Evolutionary conservation across 495 filamentous ascomycete species (phyloP).

Genomic region (Achaetomiella virescens): DNA sequence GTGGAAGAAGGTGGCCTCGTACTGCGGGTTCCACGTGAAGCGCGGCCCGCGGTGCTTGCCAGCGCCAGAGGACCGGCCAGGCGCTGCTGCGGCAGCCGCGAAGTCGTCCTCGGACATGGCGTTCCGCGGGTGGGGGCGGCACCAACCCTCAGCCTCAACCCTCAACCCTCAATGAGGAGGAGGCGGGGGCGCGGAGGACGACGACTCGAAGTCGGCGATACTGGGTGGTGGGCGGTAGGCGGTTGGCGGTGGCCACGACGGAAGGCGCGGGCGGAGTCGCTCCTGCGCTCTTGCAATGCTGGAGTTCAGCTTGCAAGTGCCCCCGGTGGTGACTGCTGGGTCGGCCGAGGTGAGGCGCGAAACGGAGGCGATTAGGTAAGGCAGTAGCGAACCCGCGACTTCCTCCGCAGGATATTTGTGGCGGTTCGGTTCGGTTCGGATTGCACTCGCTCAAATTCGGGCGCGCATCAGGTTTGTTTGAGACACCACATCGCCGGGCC

Average conservation of each 20-base stretch:
- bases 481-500: not conserved
- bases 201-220: not conserved
- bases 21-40: constrained; percentile 46
- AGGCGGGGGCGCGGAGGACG: not conserved
- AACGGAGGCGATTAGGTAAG: constrained; percentile 11
- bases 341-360: constrained; percentile 1
- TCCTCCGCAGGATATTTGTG: not conserved
- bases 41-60: constrained; percentile 43
- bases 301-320: too few species aligned
- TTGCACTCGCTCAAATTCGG: not conserved
- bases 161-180: not conserved
- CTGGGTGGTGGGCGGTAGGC: too few species aligned
- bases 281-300: too few species aligned
- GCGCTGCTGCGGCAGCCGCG: constrained; percentile 15
- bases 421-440: not conserved
- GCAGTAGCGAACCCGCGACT: too few species aligned
- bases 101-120: constrained; percentile 35
- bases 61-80: constrained; percentile 11
- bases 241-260: too few species aligned
- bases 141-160: too few species aligned
- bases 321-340: too few species aligned
- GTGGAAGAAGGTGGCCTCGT: constrained; percentile 46
- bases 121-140: not conserved
- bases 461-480: not conserved
- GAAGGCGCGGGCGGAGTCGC: too few species aligned